Base-by-base conservation (phyloP, 2,329 filamentous ascomycete species). In the Daldinia sp. region DNA sequence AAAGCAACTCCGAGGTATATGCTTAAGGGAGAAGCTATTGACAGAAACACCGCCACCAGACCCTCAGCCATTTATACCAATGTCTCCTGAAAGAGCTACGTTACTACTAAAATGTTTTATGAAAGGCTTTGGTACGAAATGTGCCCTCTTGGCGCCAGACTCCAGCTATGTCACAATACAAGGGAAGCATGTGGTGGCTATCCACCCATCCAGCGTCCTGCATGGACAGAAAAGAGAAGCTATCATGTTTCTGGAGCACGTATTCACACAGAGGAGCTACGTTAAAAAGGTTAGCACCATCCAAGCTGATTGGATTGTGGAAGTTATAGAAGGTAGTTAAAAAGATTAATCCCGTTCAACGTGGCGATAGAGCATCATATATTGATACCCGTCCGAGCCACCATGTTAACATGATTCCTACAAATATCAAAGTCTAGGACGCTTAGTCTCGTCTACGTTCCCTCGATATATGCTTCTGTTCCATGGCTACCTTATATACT, bases 211-310 rank as follows among this genome's bases (percentile, higher is more conserved):
- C 0, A 90, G 87, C 66, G 84, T 87, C 0, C 68, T 90, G 48
- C 85, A 88, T 65, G 86, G 87, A 0, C 81, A 83, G 69, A 89
- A 88, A 75, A 83, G 81, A 70, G 87, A 89, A 74, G 87, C 86
- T 3, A 88, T 90, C 71, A 87, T 90, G 86, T 90, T 89, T 64
- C 73, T 90, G 8, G 87, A 90, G 66, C 85, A 90, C 66, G 86
- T 90, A 0, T 90, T 85, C 68, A 90, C 87, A 1, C 83, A 83
- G 55, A 88, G 87, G 76, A 89, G 85, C 69, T 90, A 89, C 62
- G 87, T 84, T 0, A 89, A 88, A 73, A 89, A 87, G 73, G 87
- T 89, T 62, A 88, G 85, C 74, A 82, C 81, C 0, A 82, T 89
- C 13, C 83, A 87, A 62, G 84, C 83, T 0, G 77, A 81, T 23